Evolutionary conservation across 148 eudicot species (phyloP).

Genomic region (Talinum fruticosum): DNA sequence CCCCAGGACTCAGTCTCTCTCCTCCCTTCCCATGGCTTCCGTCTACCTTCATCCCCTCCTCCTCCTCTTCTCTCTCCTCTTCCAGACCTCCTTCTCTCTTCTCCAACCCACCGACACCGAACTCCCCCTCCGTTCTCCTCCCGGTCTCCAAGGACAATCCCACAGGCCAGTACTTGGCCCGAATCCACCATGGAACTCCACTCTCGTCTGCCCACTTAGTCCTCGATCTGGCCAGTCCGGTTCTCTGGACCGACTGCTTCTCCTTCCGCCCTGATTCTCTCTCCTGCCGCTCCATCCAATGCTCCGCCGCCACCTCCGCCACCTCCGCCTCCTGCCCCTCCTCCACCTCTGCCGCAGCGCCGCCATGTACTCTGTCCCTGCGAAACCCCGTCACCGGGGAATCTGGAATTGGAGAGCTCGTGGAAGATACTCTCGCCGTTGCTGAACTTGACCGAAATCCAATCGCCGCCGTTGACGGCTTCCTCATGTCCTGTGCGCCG

Average conservation of each 20-base stretch:
- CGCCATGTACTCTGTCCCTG: slow-evolving; percentile 18
- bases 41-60: not conserved
- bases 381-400: slow-evolving; percentile 35
- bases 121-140: slow-evolving; percentile 27
- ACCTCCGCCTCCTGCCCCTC: not conserved
- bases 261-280: slow-evolving; percentile 22
- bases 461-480: slow-evolving; percentile 16
- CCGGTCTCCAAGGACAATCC: slow-evolving; percentile 37
- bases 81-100: slow-evolving; percentile 20
- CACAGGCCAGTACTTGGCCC: slow-evolving; percentile 41
- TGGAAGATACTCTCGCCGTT: slow-evolving; percentile 29
- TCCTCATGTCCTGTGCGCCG: slow-evolving; percentile 47
- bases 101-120: slow-evolving; percentile 19
- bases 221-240: slow-evolving; percentile 50
- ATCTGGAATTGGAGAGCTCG: slow-evolving; percentile 34
- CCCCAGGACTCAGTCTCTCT: too few species aligned
- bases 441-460: not conserved
- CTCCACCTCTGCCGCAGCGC: not conserved
- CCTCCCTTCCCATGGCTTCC: slow-evolving; percentile 11
- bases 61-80: not conserved
- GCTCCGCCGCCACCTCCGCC: slow-evolving; percentile 33
- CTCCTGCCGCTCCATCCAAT: slow-evolving; percentile 41
- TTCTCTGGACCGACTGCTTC: slow-evolving; percentile 27
- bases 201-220: slow-evolving; percentile 29
- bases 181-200: slow-evolving; percentile 19